A percentile compares a stretch with the other conserved stretches of the same genome.
Evolutionary conservation across 2,329 filamentous ascomycete genomes (phyloP).

Genomic region (Aspergillus spinulosporus): DNA sequence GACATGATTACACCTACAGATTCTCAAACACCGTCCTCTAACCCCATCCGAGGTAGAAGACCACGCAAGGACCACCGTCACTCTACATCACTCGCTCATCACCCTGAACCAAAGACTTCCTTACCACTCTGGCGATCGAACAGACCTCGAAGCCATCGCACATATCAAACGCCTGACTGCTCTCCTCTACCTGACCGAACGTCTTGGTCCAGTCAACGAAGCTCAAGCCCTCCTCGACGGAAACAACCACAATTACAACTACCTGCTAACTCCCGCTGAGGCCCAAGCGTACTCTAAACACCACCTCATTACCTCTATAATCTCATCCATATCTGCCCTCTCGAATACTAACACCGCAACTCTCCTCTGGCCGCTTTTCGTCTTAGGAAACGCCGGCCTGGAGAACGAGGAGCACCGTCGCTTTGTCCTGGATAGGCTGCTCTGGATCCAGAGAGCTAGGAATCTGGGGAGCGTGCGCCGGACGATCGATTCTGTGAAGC

Average conservation of each 20-base stretch:
- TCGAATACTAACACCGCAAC: constrained; percentile 25
- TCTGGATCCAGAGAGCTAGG: constrained; percentile 24
- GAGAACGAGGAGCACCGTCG: constrained; percentile 29
- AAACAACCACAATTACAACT: not conserved
- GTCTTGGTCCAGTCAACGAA: not conserved
- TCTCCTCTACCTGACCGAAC: constrained; percentile 30
- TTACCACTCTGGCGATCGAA: constrained; percentile 17
- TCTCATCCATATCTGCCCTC: constrained; percentile 23
- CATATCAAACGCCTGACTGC: constrained; percentile 33
- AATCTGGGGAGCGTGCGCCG: constrained; percentile 33
- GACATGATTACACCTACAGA: not conserved
- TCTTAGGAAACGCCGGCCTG: constrained; percentile 27
- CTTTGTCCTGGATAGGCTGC: constrained; percentile 33
- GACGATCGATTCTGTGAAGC: constrained; percentile 25
- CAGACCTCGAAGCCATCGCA: constrained; percentile 27
- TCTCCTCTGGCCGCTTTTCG: constrained; percentile 27
- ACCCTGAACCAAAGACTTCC: constrained; percentile 20
- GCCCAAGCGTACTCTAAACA: not conserved
- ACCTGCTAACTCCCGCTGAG: not conserved
- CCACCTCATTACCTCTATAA: constrained; percentile 21
- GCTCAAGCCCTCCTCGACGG: not conserved
- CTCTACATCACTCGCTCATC: not conserved
- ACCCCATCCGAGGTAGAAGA: not conserved
- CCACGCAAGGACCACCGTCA: not conserved
- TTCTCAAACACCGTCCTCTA: not conserved